Conservation (phyloP, 2,329 filamentous ascomycete genomes). For the Venturia asperata region DNA sequence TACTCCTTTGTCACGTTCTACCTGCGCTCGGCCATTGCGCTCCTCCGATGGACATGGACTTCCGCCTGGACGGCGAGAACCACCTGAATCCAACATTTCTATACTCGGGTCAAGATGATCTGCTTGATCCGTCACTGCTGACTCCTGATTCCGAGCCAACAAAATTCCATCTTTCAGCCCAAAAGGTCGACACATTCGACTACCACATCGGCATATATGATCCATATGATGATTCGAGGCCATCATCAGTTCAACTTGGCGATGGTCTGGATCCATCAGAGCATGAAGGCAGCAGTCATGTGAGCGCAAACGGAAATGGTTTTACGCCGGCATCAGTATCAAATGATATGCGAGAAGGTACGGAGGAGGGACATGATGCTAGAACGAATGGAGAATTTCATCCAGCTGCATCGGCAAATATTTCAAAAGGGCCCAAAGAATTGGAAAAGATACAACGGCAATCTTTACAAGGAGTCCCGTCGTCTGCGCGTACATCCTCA, state of each 20-base stretch:
- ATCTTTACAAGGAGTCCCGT: neutral
- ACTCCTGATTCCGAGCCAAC: constrained; percentile 15
- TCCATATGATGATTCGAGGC: constrained; percentile 34
- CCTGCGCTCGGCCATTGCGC: constrained; percentile 7
- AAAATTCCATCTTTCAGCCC: constrained; percentile 22
- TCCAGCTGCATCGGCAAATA: neutral
- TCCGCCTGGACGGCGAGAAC: constrained; percentile 8
- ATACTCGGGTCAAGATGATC: constrained; percentile 15
- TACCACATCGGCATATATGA: constrained; percentile 26
- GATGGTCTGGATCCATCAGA: constrained; percentile 34
- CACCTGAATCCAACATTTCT: constrained; percentile 16
- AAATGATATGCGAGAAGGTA: constrained; percentile 4
- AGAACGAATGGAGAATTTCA: neutral
- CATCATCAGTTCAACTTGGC: constrained; percentile 35
- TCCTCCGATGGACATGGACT: constrained; percentile 9
- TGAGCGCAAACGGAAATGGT: constrained; percentile 22
- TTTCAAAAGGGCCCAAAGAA: neutral
- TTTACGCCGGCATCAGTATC: neutral
- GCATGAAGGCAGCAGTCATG: constrained; percentile 28
- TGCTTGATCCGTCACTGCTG: constrained; percentile 7
- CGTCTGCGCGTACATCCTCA: neutral
- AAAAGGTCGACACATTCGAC: constrained; percentile 24
- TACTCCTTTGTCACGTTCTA: constrained; percentile 7
- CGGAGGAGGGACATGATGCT: constrained; percentile 9
- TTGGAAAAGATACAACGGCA: constrained; percentile 1